Conservation (phyloP, 768 basidiomycete genomes). For the Mycena capillaripes region DNA sequence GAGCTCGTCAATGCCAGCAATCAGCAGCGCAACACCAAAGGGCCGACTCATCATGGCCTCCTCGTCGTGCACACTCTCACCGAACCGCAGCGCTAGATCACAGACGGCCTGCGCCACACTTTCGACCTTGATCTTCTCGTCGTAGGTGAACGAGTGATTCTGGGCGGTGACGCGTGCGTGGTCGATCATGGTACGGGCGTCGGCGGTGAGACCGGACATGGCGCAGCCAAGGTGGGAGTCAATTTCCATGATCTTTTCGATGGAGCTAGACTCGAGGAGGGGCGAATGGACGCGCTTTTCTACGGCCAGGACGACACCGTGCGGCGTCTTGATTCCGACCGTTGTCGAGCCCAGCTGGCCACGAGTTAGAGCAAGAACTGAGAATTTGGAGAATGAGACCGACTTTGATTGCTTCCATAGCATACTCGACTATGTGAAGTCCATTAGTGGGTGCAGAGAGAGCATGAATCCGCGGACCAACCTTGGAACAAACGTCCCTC, state of each 20-base stretch:
- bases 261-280: slow-evolving; percentile 93
- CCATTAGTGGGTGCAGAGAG: slow-evolving; percentile 35
- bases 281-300: slow-evolving; percentile 99
- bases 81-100: slow-evolving; percentile 96
- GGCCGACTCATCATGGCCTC: slow-evolving; percentile 99
- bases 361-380: slow-evolving; percentile 16
- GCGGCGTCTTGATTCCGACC: slow-evolving; percentile 91
- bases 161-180: slow-evolving; percentile 97
- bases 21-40: slow-evolving; percentile 96
- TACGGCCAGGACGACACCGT: slow-evolving; percentile 94
- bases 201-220: slow-evolving; percentile 97
- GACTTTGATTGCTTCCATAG: slow-evolving; percentile 99
- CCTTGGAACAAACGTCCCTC: slow-evolving; percentile 99
- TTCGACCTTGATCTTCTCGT: slow-evolving; percentile 97
- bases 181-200: slow-evolving; percentile 99
- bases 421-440: slow-evolving; percentile 88
- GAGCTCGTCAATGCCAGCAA: slow-evolving; percentile 96
- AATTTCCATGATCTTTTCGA: slow-evolving; percentile 99
- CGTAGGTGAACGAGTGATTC: slow-evolving; percentile 96
- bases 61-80: slow-evolving; percentile 99
- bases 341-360: slow-evolving; percentile 96
- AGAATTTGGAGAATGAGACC: slow-evolving; percentile 13
- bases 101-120: slow-evolving; percentile 98
- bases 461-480: slow-evolving; percentile 50
- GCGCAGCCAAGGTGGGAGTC: slow-evolving; percentile 97